phyloP scores from a whole-genome alignment of 495 filamentous ascomycete species.

The Xylaria venustula region DNA sequence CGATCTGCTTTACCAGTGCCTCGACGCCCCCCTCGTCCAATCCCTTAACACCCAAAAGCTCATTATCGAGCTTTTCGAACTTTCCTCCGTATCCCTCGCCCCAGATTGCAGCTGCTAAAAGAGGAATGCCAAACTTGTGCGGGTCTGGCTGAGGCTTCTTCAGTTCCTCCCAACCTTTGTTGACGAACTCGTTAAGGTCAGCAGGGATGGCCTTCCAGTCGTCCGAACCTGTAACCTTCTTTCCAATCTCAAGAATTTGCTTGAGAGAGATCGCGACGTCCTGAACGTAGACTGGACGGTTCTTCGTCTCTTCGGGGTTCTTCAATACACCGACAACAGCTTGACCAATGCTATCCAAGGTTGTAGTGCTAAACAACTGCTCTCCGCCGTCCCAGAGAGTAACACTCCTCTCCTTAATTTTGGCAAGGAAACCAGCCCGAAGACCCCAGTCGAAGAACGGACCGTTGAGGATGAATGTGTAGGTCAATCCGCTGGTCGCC shows the following conservation, averaged over 20 bases:
- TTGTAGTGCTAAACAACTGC: conserved; percentile 26
- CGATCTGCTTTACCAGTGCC: background rate
- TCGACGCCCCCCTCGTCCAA: conserved; percentile 14
- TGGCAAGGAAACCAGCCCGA: conserved; percentile 2
- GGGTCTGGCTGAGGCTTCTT: conserved; percentile 24
- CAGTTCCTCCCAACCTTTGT: conserved; percentile 7
- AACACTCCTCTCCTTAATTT: background rate
- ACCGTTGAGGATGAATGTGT: conserved; percentile 38
- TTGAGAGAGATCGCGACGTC: conserved; percentile 26
- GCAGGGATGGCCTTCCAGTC: conserved; percentile 6
- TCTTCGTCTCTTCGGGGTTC: conserved; percentile 31
- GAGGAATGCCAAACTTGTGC: conserved; percentile 14
- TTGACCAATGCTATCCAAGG: conserved; percentile 25
- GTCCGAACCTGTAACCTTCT: conserved; percentile 8
- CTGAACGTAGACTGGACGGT: conserved; percentile 29
- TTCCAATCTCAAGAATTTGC: conserved; percentile 25
- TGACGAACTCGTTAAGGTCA: conserved; percentile 1
- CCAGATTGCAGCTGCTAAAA: conserved; percentile 30
- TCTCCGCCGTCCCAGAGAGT: conserved; percentile 29
- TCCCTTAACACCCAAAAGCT: conserved; percentile 19
- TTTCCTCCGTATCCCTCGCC: conserved; percentile 33
- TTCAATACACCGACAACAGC: conserved; percentile 32
- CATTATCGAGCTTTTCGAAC: conserved; percentile 22
- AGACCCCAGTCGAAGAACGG: conserved; percentile 28
- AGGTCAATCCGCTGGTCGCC: conserved; percentile 32